Evolutionary conservation across 1,284 basidiomycete species (phyloP).

Genomic region (Tylopilus orsonianus): DNA sequence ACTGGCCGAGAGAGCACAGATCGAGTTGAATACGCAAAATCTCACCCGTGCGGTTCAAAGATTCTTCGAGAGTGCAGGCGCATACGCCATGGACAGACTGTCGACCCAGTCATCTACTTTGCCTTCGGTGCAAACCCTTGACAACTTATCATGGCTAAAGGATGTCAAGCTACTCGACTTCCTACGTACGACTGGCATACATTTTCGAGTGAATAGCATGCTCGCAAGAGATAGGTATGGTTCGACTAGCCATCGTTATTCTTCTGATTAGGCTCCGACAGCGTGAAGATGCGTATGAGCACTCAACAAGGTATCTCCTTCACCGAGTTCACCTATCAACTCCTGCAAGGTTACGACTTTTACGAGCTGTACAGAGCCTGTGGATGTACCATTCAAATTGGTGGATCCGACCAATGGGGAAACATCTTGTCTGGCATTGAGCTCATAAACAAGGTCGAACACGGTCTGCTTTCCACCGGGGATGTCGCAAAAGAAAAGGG

Average conservation of each 20-base stretch:
- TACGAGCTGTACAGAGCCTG: conserved; percentile 68
- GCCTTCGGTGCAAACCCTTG: conserved; percentile 54
- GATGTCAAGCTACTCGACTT: conserved; percentile 82
- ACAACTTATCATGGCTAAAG: conserved; percentile 87
- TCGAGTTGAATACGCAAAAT: conserved; percentile 66
- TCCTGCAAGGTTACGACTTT: conserved; percentile 97
- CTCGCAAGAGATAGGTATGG: conserved; percentile 84
- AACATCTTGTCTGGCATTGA: conserved; percentile 94
- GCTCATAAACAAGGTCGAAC: conserved; percentile 58
- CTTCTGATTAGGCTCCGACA: conserved; percentile 34
- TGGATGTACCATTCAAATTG: conserved; percentile 86
- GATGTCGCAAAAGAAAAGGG: conserved; percentile 44
- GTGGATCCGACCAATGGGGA: conserved; percentile 99
- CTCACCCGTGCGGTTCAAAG: conserved; percentile 66
- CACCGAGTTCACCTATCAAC: conserved; percentile 97
- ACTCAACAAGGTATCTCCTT: conserved; percentile 88
- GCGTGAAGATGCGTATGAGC: conserved; percentile 82
- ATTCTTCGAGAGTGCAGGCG: conserved; percentile 71
- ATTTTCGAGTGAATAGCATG: conserved; percentile 88
- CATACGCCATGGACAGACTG: conserved; percentile 53
- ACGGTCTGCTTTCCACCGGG: conserved; percentile 33
- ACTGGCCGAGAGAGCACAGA: conserved; percentile 57
- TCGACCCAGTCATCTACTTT: conserved; percentile 19
- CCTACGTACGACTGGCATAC: conserved; percentile 77
- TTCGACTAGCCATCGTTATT: not conserved